Conservation (phyloP, 2,329 filamentous ascomycete species). For the Calonectria fujianensis region DNA sequence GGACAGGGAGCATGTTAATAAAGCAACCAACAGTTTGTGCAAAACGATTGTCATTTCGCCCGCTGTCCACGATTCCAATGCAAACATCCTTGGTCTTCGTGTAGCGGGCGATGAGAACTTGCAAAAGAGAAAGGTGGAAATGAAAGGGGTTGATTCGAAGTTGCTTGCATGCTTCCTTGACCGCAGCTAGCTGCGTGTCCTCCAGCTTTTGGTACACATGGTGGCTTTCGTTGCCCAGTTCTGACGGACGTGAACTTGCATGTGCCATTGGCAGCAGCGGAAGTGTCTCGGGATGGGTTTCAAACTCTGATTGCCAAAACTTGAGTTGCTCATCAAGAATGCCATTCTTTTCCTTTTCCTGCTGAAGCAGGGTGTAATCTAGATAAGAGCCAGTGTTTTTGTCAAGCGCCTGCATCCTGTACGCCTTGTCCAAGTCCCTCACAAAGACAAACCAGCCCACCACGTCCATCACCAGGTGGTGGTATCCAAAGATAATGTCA, state of each 20-base stretch:
- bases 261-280: constrained; percentile 33
- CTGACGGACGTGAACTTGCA: constrained; percentile 11
- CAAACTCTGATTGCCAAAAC: constrained; percentile 41
- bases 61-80: constrained; percentile 66
- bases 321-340: constrained; percentile 33
- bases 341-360: constrained; percentile 47
- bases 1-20: constrained; percentile 66
- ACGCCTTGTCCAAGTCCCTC: constrained; percentile 65
- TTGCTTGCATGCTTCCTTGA: constrained; percentile 44
- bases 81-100: constrained; percentile 61
- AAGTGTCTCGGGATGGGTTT: constrained; percentile 39
- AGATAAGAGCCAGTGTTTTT: constrained; percentile 58
- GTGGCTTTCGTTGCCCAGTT: constrained; percentile 31
- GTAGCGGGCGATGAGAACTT: constrained; percentile 55
- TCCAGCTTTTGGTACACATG: constrained; percentile 31
- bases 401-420: constrained; percentile 56
- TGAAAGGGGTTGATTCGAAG: constrained; percentile 63
- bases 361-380: constrained; percentile 61
- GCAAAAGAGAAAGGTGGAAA: constrained; percentile 66
- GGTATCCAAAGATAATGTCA: constrained; percentile 65
- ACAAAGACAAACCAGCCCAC: constrained; percentile 66
- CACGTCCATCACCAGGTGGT: constrained; percentile 73
- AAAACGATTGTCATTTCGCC: constrained; percentile 47
- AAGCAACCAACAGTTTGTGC: constrained; percentile 63
- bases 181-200: constrained; percentile 1